Evolutionary conservation across 1,284 basidiomycete genomes (phyloP), one percentile per base, ranked within the genome.

Genomic region (Ganoderma sinense): DNA sequence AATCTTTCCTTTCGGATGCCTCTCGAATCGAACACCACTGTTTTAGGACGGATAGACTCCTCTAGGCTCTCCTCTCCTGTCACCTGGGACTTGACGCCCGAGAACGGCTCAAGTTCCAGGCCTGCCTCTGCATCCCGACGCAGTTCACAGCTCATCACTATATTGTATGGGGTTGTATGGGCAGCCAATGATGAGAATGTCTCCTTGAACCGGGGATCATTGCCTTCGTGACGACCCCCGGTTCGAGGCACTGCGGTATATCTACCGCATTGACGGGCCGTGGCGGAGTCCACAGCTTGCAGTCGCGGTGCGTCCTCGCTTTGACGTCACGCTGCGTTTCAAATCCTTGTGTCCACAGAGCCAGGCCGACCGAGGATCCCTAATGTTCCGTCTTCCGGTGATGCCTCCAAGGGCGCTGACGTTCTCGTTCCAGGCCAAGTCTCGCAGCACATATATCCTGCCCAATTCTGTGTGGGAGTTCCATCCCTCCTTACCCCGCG

Each of bases 351-450:
- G 56, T 20, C 14, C 39, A 18, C 31, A 40, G 58, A 61, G 39
- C 56, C 33, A 39, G 56, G 11, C 56, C 56, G 33, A 36, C 66
- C 67, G 64, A 48, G 26, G 43, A 48, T 59, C 43, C 62, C 48
- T 51, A 26, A 41, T 26, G 36, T 59, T 23, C 36, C 59, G 39
- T 29, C 36, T 61, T 41, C 39, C 39, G 59, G 59, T 41, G 13
- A 41, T 40, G 59, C 39, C 39, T 39, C n/a, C 29, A 16, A 8
- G 56, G 43, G 64, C 72, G 69, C 69, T 65, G 65, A 69, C 65
- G 23, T 64, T 55, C 39, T 58, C 62, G 72, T 68, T 73, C 72
- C 72, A 73, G 72, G 53, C 72, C 72, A 51, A 41, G 60, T n/a
- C 26, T 36, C 48, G 53, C 31, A 62, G 36, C 56, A 51, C 59